Percentiles rank a stretch among this genome's conserved stretches.
phyloP scores from a whole-genome alignment of 192 early-diverging fungal genomes.

The Mortierella alpina region DNA sequence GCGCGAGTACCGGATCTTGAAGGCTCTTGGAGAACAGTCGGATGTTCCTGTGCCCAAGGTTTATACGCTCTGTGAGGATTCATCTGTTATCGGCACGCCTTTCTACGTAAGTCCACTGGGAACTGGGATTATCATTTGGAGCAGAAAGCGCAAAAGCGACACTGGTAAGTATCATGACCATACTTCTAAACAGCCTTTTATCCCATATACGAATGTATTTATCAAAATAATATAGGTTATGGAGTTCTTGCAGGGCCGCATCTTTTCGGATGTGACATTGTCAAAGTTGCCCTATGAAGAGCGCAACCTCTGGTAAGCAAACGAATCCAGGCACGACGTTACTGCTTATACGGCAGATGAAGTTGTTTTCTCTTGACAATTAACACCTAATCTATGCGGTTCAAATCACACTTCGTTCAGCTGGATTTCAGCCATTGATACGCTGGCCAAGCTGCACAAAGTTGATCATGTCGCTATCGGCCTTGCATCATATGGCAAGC shows the following conservation, averaged over 20 bases:
- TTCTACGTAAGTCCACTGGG: slow-evolving; percentile 77
- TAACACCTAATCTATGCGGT: background rate
- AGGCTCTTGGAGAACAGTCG: slow-evolving; percentile 77
- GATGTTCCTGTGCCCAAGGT: slow-evolving; percentile 92
- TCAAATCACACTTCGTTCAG: slow-evolving; percentile 30
- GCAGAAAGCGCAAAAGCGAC: background rate
- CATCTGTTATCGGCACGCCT: slow-evolving; percentile 85
- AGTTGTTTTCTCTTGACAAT: background rate
- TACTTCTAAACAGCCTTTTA: background rate
- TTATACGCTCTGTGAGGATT: slow-evolving; percentile 89
- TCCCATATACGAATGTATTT: background rate
- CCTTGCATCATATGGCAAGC: slow-evolving; percentile 74
- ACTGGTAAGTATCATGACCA: background rate
- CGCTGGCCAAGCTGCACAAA: slow-evolving; percentile 83
- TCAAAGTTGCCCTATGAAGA: slow-evolving; percentile 63
- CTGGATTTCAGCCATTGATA: slow-evolving; percentile 79
- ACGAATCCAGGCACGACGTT: background rate
- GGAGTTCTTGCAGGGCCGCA: slow-evolving; percentile 93
- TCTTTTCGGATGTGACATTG: slow-evolving; percentile 78
- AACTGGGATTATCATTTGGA: background rate
- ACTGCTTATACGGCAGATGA: no score
- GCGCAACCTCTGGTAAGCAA: slow-evolving; percentile 64
- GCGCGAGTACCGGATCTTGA: slow-evolving; percentile 85
- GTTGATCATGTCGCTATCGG: slow-evolving; percentile 75
- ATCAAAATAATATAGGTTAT: slow-evolving; percentile 67